Evolutionary conservation across 345 rosid genomes (phyloP), one percentile per base, ranked within the genome.

Genomic region (Ricinus communis): DNA sequence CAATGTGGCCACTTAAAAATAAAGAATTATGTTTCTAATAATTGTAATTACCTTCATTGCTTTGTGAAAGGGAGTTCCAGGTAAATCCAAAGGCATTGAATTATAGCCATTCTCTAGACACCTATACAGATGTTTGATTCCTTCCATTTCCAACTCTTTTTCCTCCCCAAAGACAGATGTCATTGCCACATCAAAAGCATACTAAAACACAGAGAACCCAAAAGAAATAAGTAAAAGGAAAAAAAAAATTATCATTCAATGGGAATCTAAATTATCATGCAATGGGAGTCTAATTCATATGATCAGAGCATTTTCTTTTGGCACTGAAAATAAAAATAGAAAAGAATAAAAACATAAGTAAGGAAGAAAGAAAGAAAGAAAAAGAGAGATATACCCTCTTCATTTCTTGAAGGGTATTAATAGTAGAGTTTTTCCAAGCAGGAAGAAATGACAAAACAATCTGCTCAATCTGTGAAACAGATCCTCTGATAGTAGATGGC

Each of bases 141-240:
- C 85, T 76, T 87, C 86, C 75, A 84, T 83, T 75, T 84, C 79
- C 69, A 79, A 56, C 43, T 82, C 86, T 77, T 78, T 78, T 76
- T 80, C 83, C 45, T 72, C 80, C 3, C 98, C 98, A 30, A 94
- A 86, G 25, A 84, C 92, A 64, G 95, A 88, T 19, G 84, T 82
- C 77, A 91, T 84, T 77, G 98, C 99, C 87, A 95, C 99, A 71
- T 95, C 91, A 78, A 90, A 90, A 74, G 99, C 96, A 82, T 88
- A 95, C 99, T 91, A 70, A 31, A 71, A 62, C n/a, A n/a, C 50
- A 8, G 27, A 11, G 28, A n/a, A 30, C 47, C 47, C 47, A 43
- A 66, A 15, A 66, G 43, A 19, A 30, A n/a, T n/a, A n/a, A n/a
- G n/a, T n/a, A n/a, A n/a, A n/a, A n/a, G n/a, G n/a, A n/a, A n/a